phyloP scores from a whole-genome alignment of 164 flowering plant species.

The Amborella trichopoda region DNA sequence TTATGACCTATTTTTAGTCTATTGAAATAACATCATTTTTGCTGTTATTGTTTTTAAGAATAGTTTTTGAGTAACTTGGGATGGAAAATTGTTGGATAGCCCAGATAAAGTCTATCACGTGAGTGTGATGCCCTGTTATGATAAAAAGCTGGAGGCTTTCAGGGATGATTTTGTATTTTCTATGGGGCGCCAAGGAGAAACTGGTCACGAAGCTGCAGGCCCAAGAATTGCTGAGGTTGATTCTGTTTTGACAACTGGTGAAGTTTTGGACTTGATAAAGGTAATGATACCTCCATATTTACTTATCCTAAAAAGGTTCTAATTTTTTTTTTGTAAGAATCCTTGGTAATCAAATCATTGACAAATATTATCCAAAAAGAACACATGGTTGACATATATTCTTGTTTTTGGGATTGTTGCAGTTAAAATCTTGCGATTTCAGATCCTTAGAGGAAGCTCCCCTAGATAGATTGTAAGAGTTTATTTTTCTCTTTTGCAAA shows the following conservation, averaged over 20 bases:
- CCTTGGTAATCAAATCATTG: no score
- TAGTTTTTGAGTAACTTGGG: background rate
- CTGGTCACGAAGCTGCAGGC: conserved; percentile 11
- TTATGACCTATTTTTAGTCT: no score
- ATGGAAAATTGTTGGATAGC: conserved; percentile 26
- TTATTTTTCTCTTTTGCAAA: background rate
- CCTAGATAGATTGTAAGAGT: conserved; percentile 63
- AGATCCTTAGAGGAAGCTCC: conserved; percentile 64
- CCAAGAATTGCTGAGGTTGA: conserved; percentile 63
- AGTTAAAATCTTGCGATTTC: conserved; percentile 68
- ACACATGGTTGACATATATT: background rate
- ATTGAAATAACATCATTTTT: no score
- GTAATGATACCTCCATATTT: no score
- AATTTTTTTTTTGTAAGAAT: no score
- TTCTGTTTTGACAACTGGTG: conserved; percentile 94
- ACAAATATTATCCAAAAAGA: background rate
- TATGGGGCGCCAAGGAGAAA: conserved; percentile 27
- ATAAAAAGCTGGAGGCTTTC: conserved; percentile 96
- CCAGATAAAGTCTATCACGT: conserved; percentile 88
- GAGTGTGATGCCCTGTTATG: conserved; percentile 97
- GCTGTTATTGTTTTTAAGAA: no score
- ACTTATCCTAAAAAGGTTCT: no score
- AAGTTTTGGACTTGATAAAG: conserved; percentile 83
- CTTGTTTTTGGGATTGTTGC: conserved; percentile 11
- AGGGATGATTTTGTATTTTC: conserved; percentile 84